Evolutionary conservation across 2,329 filamentous ascomycete genomes (phyloP).

Genomic region (Scopulariopsis brevicaulis): DNA sequence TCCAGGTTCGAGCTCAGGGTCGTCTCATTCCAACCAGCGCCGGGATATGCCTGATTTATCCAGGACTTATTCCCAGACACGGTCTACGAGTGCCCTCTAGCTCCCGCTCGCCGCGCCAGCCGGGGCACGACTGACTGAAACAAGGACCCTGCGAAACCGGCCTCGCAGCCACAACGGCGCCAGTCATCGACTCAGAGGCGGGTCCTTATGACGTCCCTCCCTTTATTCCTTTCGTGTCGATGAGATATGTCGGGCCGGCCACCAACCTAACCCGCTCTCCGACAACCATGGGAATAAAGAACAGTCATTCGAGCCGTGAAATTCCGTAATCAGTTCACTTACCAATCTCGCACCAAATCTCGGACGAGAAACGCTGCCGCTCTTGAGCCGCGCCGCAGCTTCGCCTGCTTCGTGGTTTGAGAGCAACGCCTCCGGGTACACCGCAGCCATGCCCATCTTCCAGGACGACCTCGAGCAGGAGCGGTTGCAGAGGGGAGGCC

Average conservation of each 20-base stretch:
- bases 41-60: not conserved
- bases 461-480: conserved; percentile 34
- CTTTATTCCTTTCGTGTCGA: not conserved
- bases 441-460: conserved; percentile 43
- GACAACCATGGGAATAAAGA: not conserved
- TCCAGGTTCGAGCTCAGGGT: not conserved
- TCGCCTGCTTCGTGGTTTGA: conserved; percentile 21
- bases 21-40: not conserved
- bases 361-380: not conserved
- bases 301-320: not conserved
- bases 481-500: conserved; percentile 4
- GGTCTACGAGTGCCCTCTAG: not conserved
- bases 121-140: not conserved
- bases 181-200: not conserved
- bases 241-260: not conserved
- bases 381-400: conserved; percentile 8
- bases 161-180: not conserved
- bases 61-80: not conserved
- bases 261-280: not conserved
- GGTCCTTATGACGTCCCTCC: not conserved
- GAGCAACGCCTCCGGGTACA: conserved; percentile 7
- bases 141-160: not conserved
- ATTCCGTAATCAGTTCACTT: not conserved
- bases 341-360: not conserved
- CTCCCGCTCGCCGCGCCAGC: not conserved